Conservation (phyloP, 164 flowering plant genomes). For the Magnolia changhungtana region DNA sequence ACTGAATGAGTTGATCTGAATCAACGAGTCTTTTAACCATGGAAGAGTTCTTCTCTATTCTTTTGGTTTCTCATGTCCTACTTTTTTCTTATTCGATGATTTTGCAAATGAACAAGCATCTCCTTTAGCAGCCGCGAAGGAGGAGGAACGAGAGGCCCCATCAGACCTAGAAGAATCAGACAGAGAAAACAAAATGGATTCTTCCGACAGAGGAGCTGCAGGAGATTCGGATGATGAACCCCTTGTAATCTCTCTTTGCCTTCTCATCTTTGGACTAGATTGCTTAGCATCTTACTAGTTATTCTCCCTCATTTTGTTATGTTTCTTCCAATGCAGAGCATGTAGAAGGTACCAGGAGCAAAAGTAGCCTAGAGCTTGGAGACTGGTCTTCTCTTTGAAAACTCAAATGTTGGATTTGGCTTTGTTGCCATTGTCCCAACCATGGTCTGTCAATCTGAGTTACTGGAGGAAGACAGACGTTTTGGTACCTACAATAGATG, state of each 20-base stretch:
- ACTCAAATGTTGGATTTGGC: background rate
- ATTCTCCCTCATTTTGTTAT: background rate
- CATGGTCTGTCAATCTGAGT: background rate
- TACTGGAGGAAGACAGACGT: background rate
- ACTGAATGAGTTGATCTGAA: too few relatives aligned
- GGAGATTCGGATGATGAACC: constrained; percentile 73
- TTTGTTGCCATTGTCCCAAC: background rate
- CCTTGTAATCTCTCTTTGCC: constrained; percentile 32
- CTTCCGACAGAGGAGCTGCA: constrained; percentile 20
- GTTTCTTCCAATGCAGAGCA: constrained; percentile 39
- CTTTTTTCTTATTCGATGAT: constrained; percentile 22
- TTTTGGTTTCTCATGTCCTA: background rate
- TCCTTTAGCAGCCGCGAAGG: constrained; percentile 6
- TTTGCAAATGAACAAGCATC: constrained; percentile 25
- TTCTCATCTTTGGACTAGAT: background rate
- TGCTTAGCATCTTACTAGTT: background rate
- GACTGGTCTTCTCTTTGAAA: background rate
- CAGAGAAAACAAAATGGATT: constrained; percentile 15
- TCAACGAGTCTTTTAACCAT: too few relatives aligned
- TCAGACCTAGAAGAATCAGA: constrained; percentile 25
- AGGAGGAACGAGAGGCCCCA: constrained; percentile 12
- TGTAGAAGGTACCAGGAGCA: constrained; percentile 47
- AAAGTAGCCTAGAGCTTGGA: background rate
- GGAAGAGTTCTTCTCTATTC: background rate
- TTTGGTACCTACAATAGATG: background rate